Evolutionary conservation across 768 basidiomycete species (phyloP), one percentile per base, ranked within the genome.

Genomic region (Pleurotus cornucopiae): DNA sequence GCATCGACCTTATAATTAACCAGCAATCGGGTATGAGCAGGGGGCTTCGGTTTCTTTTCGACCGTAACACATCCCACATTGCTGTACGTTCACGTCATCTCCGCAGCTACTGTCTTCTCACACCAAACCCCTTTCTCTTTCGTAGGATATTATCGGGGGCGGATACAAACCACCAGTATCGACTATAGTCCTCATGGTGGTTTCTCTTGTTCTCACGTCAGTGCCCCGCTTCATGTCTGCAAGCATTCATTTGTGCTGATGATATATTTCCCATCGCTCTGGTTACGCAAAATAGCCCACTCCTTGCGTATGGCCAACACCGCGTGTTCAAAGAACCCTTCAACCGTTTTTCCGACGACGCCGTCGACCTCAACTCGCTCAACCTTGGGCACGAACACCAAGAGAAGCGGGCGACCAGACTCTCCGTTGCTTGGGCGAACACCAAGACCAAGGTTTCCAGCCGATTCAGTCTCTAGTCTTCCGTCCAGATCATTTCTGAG

Each of bases 41-140:
- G 18, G 86, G 86, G 2, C 72, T 88, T 26, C 76, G 87, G 18
- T 80, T 76, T 61, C 73, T 88, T 12, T 76, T 87, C 57, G 87
- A 88, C 63, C 73, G 80, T 44, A 88, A 88, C 60, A 62, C 71
- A 7, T 75, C 78, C 23, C 86, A 88, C 68, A 65, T 72, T 51
- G 70, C 75, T 57, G 84, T 86, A 58, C 56, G 81, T 69, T 18
- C 49, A 16, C 44, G 14, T 11, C 21, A 14, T 38, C 14, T 39
- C 26, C 9, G 4, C 14, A 49, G 13, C 37, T 1, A 6, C 39
- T 21, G 7, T 6, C 18, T 21, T 52, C 9, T 20, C 20, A n/a
- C 41, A n/a, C 11, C 41, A 44, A 16, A 44, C 41, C 6, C 41
- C 41, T 16, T 44, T 21, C 41, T 21, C 41, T 44, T 56, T 47